Evolutionary conservation across 345 rosid genomes (phyloP).

Genomic region (Salix suchowensis): DNA sequence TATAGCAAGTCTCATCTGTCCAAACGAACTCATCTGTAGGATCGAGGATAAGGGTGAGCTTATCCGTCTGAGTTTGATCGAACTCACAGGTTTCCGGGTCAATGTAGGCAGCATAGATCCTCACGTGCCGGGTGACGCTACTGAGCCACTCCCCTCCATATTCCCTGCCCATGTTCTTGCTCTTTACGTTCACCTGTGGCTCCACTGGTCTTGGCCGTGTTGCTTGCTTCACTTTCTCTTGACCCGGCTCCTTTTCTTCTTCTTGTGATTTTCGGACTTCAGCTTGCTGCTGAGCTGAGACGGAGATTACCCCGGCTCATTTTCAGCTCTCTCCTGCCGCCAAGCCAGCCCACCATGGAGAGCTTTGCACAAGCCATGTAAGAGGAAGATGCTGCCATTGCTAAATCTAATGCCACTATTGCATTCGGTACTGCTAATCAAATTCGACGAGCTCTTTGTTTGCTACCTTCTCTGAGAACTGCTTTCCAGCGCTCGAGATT

Average conservation of each 20-base stretch:
- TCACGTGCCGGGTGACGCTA: constrained; percentile 25
- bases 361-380: constrained; percentile 49
- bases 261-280: constrained; percentile 32
- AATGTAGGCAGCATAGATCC: constrained; percentile 31
- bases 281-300: constrained; percentile 49
- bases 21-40: constrained; percentile 79
- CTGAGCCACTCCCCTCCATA: constrained; percentile 50
- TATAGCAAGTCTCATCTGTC: constrained; percentile 62
- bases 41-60: constrained; percentile 84
- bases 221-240: constrained; percentile 23
- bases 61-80: constrained; percentile 55
- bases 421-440: neutral
- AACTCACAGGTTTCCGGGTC: constrained; percentile 26
- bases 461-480: neutral
- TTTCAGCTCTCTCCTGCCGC: constrained; percentile 12
- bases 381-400: constrained; percentile 47
- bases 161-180: constrained; percentile 62
- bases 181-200: constrained; percentile 65
- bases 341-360: constrained; percentile 35
- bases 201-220: constrained; percentile 76
- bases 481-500: neutral
- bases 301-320: constrained; percentile 11
- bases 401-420: neutral
- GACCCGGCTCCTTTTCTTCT: constrained; percentile 4
- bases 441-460: neutral